A percentile compares a stretch with the other conserved stretches of the same genome.
phyloP scores from a whole-genome alignment of 306 rosid genomes.

The Styphnolobium japonicum region DNA sequence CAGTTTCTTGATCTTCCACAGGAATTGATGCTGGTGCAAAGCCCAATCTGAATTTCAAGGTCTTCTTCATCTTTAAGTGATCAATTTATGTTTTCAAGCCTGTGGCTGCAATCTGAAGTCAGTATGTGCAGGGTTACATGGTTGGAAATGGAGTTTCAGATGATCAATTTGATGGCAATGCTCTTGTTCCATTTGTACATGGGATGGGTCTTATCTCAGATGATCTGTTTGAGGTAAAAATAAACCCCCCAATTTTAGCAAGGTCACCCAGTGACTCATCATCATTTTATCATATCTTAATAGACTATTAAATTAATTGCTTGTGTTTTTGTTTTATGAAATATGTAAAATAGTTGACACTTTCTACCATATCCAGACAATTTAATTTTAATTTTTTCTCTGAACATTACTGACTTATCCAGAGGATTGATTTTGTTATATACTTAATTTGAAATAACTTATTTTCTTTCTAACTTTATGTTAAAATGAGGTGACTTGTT shows the following conservation, averaged over 20 bases:
- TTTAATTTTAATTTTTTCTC: neutral
- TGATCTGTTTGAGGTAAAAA: conserved; percentile 71
- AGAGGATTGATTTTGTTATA: neutral
- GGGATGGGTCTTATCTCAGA: conserved; percentile 97
- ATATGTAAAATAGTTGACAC: neutral
- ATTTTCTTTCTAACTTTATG: neutral
- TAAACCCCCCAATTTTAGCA: neutral
- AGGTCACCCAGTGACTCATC: neutral
- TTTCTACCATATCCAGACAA: conserved; percentile 8
- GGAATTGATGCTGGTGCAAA: conserved; percentile 61
- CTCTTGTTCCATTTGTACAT: conserved; percentile 87
- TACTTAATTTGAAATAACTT: conserved; percentile 5
- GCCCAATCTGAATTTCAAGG: conserved; percentile 81
- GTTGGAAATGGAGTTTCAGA: conserved; percentile 97
- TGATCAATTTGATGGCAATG: conserved; percentile 77
- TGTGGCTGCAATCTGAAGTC: conserved; percentile 25
- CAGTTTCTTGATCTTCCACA: conserved; percentile 33
- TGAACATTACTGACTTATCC: neutral
- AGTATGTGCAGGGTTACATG: conserved; percentile 70
- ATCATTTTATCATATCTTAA: conserved; percentile 7
- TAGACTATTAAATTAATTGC: neutral
- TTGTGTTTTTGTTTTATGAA: neutral
- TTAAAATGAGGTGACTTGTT: neutral
- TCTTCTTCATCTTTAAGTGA: conserved; percentile 32
- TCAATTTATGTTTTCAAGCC: conserved; percentile 25